Evolutionary conservation across 768 basidiomycete genomes (phyloP), one percentile per base, ranked within the genome.

Genomic region (Butyriboletus loyo): DNA sequence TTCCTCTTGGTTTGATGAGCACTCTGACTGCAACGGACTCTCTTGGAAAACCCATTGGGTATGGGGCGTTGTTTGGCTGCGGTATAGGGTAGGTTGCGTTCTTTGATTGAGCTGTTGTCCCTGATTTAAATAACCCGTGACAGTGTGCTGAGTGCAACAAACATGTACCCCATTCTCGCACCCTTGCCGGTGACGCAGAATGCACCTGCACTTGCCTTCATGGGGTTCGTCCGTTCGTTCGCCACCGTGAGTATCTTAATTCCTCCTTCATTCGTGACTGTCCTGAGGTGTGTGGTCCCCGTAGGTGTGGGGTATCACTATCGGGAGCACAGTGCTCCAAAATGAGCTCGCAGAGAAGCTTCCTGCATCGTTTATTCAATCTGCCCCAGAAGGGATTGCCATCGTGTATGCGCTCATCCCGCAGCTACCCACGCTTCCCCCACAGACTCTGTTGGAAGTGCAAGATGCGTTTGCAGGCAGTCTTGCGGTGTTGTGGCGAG

Each of bases 381-480:
- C 64, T 25, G 66, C 77, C 54, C 70, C 72, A 0, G 49, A 60
- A 14, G 75, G 73, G n/a, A 65, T 66, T 21, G 72, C 76, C 36
- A 65, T 81, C 47, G 67, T 74, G n/a, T 81, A 76, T 56, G 66
- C 76, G 0, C 69, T 74, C 25, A 81, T 83, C 43, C 78, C 79
- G 1, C 44, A 61, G 17, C 75, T 82, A 19, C 46, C 52, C 7
- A 19, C 11, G 0, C 69, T 82, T 5, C 55, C 58, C 4, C 64
- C 74, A 25, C 67, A 73, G 4, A 60, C 76, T 21, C 53, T 54
- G 25, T 48, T 28, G 2, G 56, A 74, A 50, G 76, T 80, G 0
- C 68, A 67, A 32, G 68, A 49, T 2, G 77, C 78, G 11, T 80
- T 79, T 57, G 70, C 74, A 4, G 64, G 57, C 0, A 72, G 73